These are phyloP conservation scores for Phyllachora maydis DNA, from an alignment of 2,329 filamentous ascomycete genomes.

Conservation along the genomic window DNA sequence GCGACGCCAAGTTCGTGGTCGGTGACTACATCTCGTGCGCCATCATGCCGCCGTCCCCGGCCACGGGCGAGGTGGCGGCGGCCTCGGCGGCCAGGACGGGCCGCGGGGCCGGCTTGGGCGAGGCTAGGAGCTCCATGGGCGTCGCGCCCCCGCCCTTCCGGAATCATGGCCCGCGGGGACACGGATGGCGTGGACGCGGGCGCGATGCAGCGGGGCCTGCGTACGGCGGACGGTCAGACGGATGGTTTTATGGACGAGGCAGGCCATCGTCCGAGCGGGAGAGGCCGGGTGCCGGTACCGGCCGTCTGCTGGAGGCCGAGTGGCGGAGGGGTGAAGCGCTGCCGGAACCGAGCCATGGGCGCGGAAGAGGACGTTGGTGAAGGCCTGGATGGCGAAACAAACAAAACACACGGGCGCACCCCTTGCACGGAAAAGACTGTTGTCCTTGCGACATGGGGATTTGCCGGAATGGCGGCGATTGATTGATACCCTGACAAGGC, in stretches of 20 bases:
- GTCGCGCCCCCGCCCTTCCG: slow-evolving; percentile 8
- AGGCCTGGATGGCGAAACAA: too few relatives aligned
- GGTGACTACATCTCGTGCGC: slow-evolving; percentile 79
- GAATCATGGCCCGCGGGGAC: slow-evolving; percentile 10
- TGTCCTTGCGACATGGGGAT: too few relatives aligned
- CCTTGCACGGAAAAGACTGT: too few relatives aligned
- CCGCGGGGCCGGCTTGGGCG: slow-evolving; percentile 16
- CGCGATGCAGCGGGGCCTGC: slow-evolving; percentile 4
- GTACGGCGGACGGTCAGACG: not conserved
- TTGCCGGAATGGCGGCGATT: too few relatives aligned
- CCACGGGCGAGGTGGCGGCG: slow-evolving; percentile 49
- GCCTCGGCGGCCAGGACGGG: slow-evolving; percentile 25
- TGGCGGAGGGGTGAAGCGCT: slow-evolving; percentile 46
- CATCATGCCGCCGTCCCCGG: slow-evolving; percentile 52
- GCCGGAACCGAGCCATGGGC: slow-evolving; percentile 28
- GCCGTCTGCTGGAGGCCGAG: slow-evolving; percentile 29
- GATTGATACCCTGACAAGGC: too few relatives aligned
- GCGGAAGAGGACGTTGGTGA: too few relatives aligned
- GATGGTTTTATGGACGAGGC: too few relatives aligned
- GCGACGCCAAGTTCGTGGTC: slow-evolving; percentile 62
- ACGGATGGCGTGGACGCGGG: slow-evolving; percentile 17
- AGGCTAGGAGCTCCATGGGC: slow-evolving; percentile 8
- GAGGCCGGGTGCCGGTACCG: slow-evolving; percentile 2
- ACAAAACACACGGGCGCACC: too few relatives aligned
- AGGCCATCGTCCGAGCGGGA: slow-evolving; percentile 2